These are phyloP conservation scores for Dujonia santamariae DNA, from an alignment of 1,139 yeast genomes.

Conservation along the genomic window DNA sequence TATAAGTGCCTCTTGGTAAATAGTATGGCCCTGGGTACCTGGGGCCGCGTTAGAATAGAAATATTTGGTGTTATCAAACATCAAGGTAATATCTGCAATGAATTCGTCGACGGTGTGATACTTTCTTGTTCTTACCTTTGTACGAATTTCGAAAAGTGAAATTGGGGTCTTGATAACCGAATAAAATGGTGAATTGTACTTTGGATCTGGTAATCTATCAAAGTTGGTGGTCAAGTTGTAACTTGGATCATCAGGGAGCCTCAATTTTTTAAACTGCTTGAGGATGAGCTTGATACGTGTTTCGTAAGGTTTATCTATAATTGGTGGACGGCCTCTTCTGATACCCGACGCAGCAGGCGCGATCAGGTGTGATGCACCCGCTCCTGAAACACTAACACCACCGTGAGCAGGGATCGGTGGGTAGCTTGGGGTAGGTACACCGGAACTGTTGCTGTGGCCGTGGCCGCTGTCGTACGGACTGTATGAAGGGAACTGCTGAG, in stretches of 20 bases:
- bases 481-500: too few relatives aligned
- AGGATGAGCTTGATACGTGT: slow-evolving; percentile 84
- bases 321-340: slow-evolving; percentile 92
- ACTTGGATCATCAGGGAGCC: slow-evolving; percentile 48
- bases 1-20: slow-evolving; percentile 53
- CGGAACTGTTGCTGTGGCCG: neutral
- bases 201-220: slow-evolving; percentile 79
- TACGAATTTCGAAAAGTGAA: slow-evolving; percentile 75
- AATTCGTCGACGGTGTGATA: slow-evolving; percentile 75
- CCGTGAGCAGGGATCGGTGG: neutral
- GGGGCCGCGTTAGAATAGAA: slow-evolving; percentile 57
- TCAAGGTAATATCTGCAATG: slow-evolving; percentile 68
- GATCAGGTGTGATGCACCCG: neutral
- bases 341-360: slow-evolving; percentile 45
- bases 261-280: slow-evolving; percentile 74
- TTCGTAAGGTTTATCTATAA: slow-evolving; percentile 91
- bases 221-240: slow-evolving; percentile 56
- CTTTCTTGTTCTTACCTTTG: slow-evolving; percentile 82
- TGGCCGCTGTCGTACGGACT: neutral
- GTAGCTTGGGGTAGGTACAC: neutral
- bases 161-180: slow-evolving; percentile 65
- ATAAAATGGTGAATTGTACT: slow-evolving; percentile 67
- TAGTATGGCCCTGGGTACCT: slow-evolving; percentile 33
- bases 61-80: slow-evolving; percentile 72
- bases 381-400: neutral